Evolutionary conservation across 176 grass and related monocot species (phyloP).

Genomic region (Typha latifolia): DNA sequence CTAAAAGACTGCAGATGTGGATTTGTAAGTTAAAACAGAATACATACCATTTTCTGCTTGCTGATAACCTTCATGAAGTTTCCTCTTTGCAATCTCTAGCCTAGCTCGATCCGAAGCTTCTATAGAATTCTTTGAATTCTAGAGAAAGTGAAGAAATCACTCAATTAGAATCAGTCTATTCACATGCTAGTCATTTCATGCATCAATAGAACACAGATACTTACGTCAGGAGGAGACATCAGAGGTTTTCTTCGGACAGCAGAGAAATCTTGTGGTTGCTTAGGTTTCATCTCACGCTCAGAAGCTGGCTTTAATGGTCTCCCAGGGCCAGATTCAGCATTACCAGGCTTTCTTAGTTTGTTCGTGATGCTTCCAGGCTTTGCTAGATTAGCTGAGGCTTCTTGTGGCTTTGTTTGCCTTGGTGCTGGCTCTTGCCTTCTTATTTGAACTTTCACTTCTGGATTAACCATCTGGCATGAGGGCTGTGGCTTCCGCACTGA

Average conservation of each 20-base stretch:
- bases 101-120: conserved; percentile 35
- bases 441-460: conserved; percentile 32
- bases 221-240: conserved; percentile 46
- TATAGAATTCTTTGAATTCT: conserved; percentile 42
- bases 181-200: conserved; percentile 5
- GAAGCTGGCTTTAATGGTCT: conserved; percentile 7
- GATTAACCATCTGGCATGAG: conserved; percentile 11
- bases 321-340: conserved; percentile 22
- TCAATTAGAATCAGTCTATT: conserved; percentile 21
- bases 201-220: conserved; percentile 21
- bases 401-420: conserved; percentile 17
- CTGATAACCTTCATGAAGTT: conserved; percentile 84
- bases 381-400: conserved; percentile 1
- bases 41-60: conserved; percentile 83
- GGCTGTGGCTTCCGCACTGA: background rate
- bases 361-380: conserved; percentile 30
- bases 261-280: conserved; percentile 14
- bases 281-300: background rate
- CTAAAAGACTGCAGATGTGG: background rate
- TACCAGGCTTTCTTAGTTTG: conserved; percentile 27
- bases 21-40: conserved; percentile 2
- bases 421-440: conserved; percentile 21
- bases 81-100: conserved; percentile 71
- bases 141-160: conserved; percentile 16
- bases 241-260: conserved; percentile 37